Conservation (phyloP, 306 rosid genomes). For the Quercus alba region DNA sequence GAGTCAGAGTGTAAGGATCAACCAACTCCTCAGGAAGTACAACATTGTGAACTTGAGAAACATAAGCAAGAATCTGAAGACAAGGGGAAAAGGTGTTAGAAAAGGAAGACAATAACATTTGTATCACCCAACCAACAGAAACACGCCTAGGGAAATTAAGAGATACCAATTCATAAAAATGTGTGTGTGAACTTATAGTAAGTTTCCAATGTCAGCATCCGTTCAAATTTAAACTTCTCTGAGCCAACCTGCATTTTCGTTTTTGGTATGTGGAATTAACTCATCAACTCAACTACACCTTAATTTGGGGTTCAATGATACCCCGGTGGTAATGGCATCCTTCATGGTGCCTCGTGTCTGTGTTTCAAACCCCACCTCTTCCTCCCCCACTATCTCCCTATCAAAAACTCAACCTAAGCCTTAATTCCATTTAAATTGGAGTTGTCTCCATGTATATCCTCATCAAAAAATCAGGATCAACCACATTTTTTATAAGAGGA, state of each 20-base stretch:
- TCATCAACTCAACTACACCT: neutral
- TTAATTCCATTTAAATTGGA: neutral
- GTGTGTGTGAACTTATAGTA: neutral
- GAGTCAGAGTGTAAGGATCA: conserved; percentile 54
- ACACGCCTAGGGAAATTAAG: neutral
- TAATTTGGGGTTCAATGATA: no score
- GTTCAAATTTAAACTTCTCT: neutral
- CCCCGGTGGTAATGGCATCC: no score
- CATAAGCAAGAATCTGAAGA: conserved; percentile 85
- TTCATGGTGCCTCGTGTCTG: no score
- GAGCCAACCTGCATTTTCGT: neutral
- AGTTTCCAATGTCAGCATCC: neutral
- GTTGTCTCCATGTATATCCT: neutral
- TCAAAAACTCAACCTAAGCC: neutral
- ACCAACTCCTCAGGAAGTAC: conserved; percentile 66
- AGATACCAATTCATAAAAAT: neutral
- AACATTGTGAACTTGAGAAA: conserved; percentile 89
- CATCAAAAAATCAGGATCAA: neutral
- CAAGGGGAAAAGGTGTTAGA: conserved; percentile 18
- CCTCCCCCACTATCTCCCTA: no score
- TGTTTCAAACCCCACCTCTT: no score
- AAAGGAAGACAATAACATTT: neutral
- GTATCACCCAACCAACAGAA: neutral
- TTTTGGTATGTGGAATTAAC: neutral
- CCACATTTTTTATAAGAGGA: neutral